Evolutionary conservation across 2,329 filamentous ascomycete species (phyloP), one percentile per base, ranked within the genome.

Genomic region (Neonectria faginata): DNA sequence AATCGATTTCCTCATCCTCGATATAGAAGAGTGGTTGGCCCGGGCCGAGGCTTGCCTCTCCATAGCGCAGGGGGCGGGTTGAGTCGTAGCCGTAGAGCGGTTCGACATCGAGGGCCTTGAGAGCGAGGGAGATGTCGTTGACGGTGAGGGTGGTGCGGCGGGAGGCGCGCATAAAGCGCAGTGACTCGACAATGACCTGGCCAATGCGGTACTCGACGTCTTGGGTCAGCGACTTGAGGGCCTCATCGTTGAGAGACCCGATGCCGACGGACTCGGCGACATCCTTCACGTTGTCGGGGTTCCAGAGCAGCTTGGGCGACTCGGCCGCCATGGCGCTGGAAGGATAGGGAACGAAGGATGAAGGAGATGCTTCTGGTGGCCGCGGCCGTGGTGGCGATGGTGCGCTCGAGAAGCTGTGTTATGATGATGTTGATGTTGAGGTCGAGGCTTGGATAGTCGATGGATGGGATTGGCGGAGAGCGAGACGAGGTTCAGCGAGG

Each of bases 1-100:
- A 98, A 79, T 99, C 96, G 59, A 98, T 91, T 83, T 99, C 96
- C 76, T 99, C 96, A 77, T 99, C 96, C 76, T 99, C 96, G 41
- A 99, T 92, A 78, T 99, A 99, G 80, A 95, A 99, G 22, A 99
- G 83, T 57, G 95, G 94, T 80, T 99, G 96, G 10, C 95, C 94
- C 14, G 94, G 94, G 0, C 96, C 96, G 65, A 99, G 83, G 62
- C 92, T 97, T 3, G 96, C 96, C 80, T 99, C 96, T 56, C 96
- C 96, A 76, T 97, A 99, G 59, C 92, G 88, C 73, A 99, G 82
- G 27, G 94, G 93, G 56, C 95, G 86, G 45, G 93, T 96, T 36
- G 94, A 94, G 76, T 98, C 95, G 81, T 99, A 99, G 20, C 96
- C 96, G 76, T 97, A 97, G 1, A 98, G 86, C 1, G 96, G 96